Evolutionary conservation across 2,329 filamentous ascomycete genomes (phyloP).

Genomic region (Hypoxylon sp.): DNA sequence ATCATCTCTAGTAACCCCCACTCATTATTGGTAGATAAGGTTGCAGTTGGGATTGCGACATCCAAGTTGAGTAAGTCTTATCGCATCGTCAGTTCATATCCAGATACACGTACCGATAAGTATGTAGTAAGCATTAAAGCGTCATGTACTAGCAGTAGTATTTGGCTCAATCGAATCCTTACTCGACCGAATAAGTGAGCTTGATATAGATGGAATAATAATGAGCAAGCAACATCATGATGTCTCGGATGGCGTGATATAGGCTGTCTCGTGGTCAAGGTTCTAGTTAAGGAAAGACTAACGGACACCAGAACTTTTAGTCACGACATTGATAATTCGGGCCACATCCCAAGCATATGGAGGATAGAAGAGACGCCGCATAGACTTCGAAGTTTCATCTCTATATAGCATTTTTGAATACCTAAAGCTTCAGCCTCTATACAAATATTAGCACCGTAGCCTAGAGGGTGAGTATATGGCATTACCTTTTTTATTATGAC

Average conservation of each 20-base stretch:
- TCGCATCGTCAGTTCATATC: slow-evolving; percentile 10
- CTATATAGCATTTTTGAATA: not conserved
- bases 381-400: not conserved
- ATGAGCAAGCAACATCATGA: not conserved
- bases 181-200: not conserved
- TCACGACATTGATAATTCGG: not conserved
- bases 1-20: not conserved
- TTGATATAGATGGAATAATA: not conserved
- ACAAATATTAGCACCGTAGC: not conserved
- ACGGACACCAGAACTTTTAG: not conserved
- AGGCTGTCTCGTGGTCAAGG: not conserved
- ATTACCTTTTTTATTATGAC: not conserved
- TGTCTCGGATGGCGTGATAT: not conserved
- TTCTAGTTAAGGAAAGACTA: not conserved
- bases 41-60: slow-evolving; percentile 36
- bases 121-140: slow-evolving; percentile 27
- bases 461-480: not conserved
- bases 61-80: slow-evolving; percentile 34
- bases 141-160: not conserved
- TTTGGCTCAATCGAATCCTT: not conserved
- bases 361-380: not conserved
- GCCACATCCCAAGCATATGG: not conserved
- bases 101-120: slow-evolving; percentile 9
- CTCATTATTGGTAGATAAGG: slow-evolving; percentile 35
- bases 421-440: not conserved